These are phyloP conservation scores for Podila epicladia DNA, from an alignment of 192 early-diverging fungal species.

Conservation along the genomic window DNA sequence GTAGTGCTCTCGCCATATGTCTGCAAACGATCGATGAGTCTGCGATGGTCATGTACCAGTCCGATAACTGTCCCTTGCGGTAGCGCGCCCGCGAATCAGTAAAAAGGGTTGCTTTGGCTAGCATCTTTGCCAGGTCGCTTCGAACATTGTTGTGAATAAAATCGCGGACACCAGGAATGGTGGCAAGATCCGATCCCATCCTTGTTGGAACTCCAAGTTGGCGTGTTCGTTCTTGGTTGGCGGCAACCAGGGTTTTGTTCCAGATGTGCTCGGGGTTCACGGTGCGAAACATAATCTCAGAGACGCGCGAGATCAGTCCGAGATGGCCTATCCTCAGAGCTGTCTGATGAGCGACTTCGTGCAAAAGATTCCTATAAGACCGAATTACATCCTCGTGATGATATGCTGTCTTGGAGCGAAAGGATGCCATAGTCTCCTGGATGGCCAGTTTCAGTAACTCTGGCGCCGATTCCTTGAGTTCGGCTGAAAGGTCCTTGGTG, in stretches of 20 bases:
- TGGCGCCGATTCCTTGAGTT: neutral
- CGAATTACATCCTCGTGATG: neutral
- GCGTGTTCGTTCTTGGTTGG: neutral
- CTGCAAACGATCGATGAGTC: slow-evolving; percentile 4
- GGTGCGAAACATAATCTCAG: slow-evolving; percentile 16
- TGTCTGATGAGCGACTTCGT: slow-evolving; percentile 12
- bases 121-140: slow-evolving; percentile 20
- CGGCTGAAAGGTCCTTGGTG: neutral
- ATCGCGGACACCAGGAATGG: neutral
- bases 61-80: slow-evolving; percentile 27
- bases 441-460: slow-evolving; percentile 6
- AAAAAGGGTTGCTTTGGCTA: neutral
- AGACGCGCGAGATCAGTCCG: slow-evolving; percentile 20
- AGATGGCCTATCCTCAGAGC: slow-evolving; percentile 16
- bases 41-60: slow-evolving; percentile 26
- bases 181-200: neutral
- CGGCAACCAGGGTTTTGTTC: neutral
- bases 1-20: slow-evolving; percentile 23
- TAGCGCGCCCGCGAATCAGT: neutral
- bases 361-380: slow-evolving; percentile 17
- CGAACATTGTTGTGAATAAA: slow-evolving; percentile 2
- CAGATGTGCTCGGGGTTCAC: slow-evolving; percentile 14
- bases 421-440: slow-evolving; percentile 19
- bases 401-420: neutral
- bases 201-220: neutral